Percentiles rank a stretch among this genome's conserved stretches.
phyloP scores from a whole-genome alignment of 1,284 basidiomycete genomes.

The Hemileia vastatrix region DNA sequence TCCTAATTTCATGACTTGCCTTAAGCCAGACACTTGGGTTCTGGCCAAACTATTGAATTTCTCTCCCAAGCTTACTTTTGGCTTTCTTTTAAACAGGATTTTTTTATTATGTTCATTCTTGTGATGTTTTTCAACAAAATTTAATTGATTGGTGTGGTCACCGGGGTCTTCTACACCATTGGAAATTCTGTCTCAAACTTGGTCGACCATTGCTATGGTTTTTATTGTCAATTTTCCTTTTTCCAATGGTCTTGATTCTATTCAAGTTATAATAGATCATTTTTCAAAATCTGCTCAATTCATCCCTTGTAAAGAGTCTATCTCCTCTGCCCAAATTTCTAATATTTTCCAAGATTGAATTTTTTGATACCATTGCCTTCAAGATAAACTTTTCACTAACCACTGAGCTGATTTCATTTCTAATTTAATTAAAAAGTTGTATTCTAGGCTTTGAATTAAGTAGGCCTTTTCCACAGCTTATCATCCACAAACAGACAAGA shows the following conservation, averaged over 20 bases:
- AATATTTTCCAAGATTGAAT: not conserved
- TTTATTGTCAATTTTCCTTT: constrained; percentile 48
- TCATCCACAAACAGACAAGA: not conserved
- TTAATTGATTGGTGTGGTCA: not conserved
- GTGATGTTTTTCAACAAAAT: constrained; percentile 6
- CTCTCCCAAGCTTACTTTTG: not conserved
- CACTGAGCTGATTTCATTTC: not conserved
- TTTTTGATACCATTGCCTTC: constrained; percentile 5
- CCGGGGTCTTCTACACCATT: constrained; percentile 46
- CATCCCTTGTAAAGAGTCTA: constrained; percentile 18
- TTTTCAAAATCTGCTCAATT: constrained; percentile 48
- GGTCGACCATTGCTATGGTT: constrained; percentile 48
- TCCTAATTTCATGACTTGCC: not conserved
- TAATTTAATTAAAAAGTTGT: not conserved
- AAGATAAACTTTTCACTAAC: not conserved
- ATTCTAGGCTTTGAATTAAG: not conserved
- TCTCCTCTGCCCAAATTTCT: not conserved
- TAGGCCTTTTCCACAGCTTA: not conserved
- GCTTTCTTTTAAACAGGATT: not conserved
- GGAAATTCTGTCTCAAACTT: constrained; percentile 42
- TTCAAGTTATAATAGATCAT: constrained; percentile 48
- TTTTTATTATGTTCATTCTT: not conserved
- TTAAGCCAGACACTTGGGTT: not conserved
- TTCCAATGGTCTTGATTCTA: constrained; percentile 44
- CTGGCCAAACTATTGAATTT: not conserved